phyloP scores from a whole-genome alignment of 805 yeast genomes.

The Candida saitoana region DNA sequence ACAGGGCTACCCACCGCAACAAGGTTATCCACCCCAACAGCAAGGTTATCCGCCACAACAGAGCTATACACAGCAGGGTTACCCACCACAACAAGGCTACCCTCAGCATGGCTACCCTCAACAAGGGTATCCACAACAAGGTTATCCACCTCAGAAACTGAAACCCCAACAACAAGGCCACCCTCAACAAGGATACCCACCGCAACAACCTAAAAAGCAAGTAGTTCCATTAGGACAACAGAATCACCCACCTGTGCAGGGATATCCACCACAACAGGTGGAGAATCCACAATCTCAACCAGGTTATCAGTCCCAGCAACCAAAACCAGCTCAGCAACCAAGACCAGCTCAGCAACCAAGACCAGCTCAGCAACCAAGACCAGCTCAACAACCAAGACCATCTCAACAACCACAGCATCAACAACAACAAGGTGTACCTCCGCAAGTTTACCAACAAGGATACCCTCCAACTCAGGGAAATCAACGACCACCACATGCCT shows the following conservation, averaged over 20 bases:
- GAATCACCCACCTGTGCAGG: slow-evolving; percentile 14
- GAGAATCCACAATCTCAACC: slow-evolving; percentile 8
- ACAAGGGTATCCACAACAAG: slow-evolving; percentile 3
- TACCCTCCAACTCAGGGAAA: slow-evolving; percentile 10
- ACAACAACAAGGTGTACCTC: slow-evolving; percentile 4
- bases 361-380: slow-evolving; percentile 7
- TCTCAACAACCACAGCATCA: slow-evolving; percentile 13
- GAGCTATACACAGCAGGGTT: slow-evolving; percentile 13
- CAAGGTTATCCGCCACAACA: slow-evolving; percentile 7
- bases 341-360: slow-evolving; percentile 10
- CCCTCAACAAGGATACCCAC: slow-evolving; percentile 10
- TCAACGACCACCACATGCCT: slow-evolving; percentile 11
- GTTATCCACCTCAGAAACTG: slow-evolving; percentile 10
- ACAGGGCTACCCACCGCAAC: slow-evolving; percentile 8
- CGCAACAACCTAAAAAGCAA: slow-evolving; percentile 4
- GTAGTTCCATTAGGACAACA: not conserved
- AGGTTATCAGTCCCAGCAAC: slow-evolving; percentile 7
- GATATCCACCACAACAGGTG: slow-evolving; percentile 15
- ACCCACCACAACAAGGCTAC: slow-evolving; percentile 10
- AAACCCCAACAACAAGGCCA: slow-evolving; percentile 14
- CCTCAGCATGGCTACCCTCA: slow-evolving; percentile 6
- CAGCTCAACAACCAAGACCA: slow-evolving; percentile 4
- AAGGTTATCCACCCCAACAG: slow-evolving; percentile 7
- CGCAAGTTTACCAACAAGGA: slow-evolving; percentile 4
- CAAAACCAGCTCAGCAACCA: not conserved